Evolutionary conservation across 2,329 filamentous ascomycete species (phyloP), one percentile per base, ranked within the genome.

Genomic region (Monilinia vaccinii-corymbosi): DNA sequence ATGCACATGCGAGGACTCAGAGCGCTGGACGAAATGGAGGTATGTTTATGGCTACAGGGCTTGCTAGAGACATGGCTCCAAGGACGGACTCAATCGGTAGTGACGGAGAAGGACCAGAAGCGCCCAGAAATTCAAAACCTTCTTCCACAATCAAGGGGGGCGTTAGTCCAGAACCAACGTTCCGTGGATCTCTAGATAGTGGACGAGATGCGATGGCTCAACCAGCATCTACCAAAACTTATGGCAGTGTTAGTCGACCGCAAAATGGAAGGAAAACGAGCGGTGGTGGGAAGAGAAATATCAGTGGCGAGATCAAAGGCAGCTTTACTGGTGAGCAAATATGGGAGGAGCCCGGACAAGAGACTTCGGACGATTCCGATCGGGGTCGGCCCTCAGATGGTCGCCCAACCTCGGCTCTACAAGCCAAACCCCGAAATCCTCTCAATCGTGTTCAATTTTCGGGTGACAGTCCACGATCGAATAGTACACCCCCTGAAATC

Each of bases 301-400:
- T 85, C 68, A 91, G 86, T 70, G 86, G 85, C 23, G 85, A 88
- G 69, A 75, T 86, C 61, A 77, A 81, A 58, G 62, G 65, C 28
- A 81, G 85, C 1, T 91, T 90, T 71, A 87, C 86, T 1, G 83
- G 86, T 38, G 87, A 91, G 70, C 85, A 89, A 69, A 92, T 97
- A 62, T 97, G 91, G 79, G 92, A 97, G 72, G 93, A 97, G 71
- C 88, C 90, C 1, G 84, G 88, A 68, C 78, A 79, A 60, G 70
- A 69, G 16, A 57, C 60, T 25, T 10, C 58, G 11, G 58, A 65
- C 50, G 18, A 16, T 25, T 25, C 36, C 25, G 46, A 32, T 45
- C 65, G 65, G 57, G 66, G 66, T 16, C 61, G 64, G 36, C 48
- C 70, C 34, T 61, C 68, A 61, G 63, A 67, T 61, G 61, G 61